Evolutionary conservation across 768 basidiomycete genomes (phyloP), one percentile per base, ranked within the genome.

Genomic region (Psilocybe cubensis): DNA sequence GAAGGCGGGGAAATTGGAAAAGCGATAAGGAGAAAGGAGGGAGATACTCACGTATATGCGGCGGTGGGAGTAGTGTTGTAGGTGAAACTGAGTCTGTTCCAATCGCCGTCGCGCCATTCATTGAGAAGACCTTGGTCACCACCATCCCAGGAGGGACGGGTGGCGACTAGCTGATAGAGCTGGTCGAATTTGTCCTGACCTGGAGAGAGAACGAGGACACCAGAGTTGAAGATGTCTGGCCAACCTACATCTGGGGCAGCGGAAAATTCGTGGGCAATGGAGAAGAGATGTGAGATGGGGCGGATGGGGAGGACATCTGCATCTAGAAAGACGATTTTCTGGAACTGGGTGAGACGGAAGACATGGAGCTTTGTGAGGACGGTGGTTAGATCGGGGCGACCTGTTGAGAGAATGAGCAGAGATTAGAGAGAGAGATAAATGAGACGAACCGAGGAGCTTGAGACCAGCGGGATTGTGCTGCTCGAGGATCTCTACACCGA

Each of bases 151-250:
- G 87, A 89, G 14, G 95, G 96, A 65, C 88, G 89, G 17, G 84
- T 74, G 59, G 86, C 84, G 59, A 95, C 79, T 55, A 97, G 79
- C 14, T 81, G 74, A 59, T 79, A 81, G 56, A 98, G 78, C 50
- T 89, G 81, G 6, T 80, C 76, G 70, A 96, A 99, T 68, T 95
- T 94, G 60, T 88, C 85, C 63, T 91, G 82, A 9, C 87, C 86
- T 1, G 95, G 95, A 52, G 84, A 80, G 33, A 94, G 73, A 49
- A 98, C 94, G 74, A 99, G 82, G 44, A 98, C 88, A 35, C 97
- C 97, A 21, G 96, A 96, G 72, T 99, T 99, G 79, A 99, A 99
- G 59, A 97, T 96, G 74, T 99, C 97, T 38, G 97, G 97, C 97
- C 97, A 99, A 63, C 97, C 97, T 28, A 95, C 92, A 72, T 99